Evolutionary conservation across 805 yeast genomes (phyloP).

Genomic region (Yarrowia sp.): DNA sequence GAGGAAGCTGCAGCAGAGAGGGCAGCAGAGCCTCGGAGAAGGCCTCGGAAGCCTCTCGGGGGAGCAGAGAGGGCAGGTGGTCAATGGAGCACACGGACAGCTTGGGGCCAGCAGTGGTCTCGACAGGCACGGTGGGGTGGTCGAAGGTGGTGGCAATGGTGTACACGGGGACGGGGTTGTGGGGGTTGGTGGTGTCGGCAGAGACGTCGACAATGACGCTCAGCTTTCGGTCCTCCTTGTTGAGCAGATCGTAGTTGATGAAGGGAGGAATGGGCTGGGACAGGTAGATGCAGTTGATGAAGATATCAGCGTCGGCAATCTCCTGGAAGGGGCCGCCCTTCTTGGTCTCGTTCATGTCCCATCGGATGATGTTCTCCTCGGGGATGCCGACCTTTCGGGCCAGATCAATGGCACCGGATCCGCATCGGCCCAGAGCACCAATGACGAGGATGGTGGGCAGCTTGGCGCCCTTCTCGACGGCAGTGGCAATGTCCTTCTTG

Average conservation of each 20-base stretch:
- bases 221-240: slow-evolving; percentile 71
- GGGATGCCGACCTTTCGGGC: slow-evolving; percentile 87
- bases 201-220: slow-evolving; percentile 96
- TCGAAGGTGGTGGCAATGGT: slow-evolving; percentile 86
- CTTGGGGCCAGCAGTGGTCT: slow-evolving; percentile 80
- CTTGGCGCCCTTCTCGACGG: slow-evolving; percentile 61
- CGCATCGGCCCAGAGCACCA: slow-evolving; percentile 99
- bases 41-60: slow-evolving; percentile 96
- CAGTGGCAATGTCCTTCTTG: slow-evolving; percentile 54
- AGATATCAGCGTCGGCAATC: slow-evolving; percentile 84
- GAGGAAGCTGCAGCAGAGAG: slow-evolving; percentile 80
- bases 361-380: slow-evolving; percentile 77
- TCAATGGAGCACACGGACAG: slow-evolving; percentile 93
- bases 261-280: slow-evolving; percentile 95
- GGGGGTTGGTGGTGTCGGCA: slow-evolving; percentile 98
- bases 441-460: slow-evolving; percentile 82
- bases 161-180: slow-evolving; percentile 97
- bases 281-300: slow-evolving; percentile 94
- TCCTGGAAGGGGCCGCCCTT: slow-evolving; percentile 97
- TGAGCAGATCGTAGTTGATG: slow-evolving; percentile 71
- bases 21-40: slow-evolving; percentile 90
- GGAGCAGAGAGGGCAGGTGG: slow-evolving; percentile 92
- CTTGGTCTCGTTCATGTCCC: slow-evolving; percentile 98
- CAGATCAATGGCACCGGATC: slow-evolving; percentile 92
- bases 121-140: slow-evolving; percentile 87